These are phyloP conservation scores for Pleomassaria siparia DNA, from an alignment of 2,329 filamentous ascomycete species.

Conservation along the genomic window DNA sequence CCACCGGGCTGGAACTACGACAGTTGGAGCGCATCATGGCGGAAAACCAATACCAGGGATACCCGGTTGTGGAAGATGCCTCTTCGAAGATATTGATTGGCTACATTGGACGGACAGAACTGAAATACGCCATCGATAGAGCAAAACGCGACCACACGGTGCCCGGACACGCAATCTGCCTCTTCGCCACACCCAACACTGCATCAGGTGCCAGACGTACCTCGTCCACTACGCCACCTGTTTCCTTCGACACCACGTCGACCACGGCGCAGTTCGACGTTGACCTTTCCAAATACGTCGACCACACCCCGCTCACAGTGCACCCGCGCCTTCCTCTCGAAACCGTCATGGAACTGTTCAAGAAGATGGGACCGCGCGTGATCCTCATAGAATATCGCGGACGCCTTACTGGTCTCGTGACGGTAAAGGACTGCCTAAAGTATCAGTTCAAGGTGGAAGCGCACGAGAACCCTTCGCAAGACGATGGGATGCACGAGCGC, in stretches of 20 bases:
- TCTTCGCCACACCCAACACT: conserved; percentile 58
- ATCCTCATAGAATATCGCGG: conserved; percentile 92
- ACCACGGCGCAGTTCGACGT: conserved; percentile 61
- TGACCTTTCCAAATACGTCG: conserved; percentile 85
- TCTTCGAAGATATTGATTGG: conserved; percentile 74
- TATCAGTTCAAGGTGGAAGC: conserved; percentile 97
- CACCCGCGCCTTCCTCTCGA: conserved; percentile 90
- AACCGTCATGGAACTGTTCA: conserved; percentile 98
- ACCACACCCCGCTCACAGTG: conserved; percentile 84
- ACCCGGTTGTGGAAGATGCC: conserved; percentile 81
- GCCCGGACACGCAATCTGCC: conserved; percentile 69
- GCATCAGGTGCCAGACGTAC: conserved; percentile 26
- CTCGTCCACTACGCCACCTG: conserved; percentile 34
- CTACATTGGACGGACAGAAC: conserved; percentile 89
- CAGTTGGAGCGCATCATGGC: conserved; percentile 74
- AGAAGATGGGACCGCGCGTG: conserved; percentile 92
- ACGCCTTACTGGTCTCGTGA: conserved; percentile 79
- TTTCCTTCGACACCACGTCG: conserved; percentile 62
- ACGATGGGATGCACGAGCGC: conserved; percentile 21
- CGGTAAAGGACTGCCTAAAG: conserved; percentile 94
- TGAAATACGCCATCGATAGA: conserved; percentile 86
- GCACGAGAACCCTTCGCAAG: conserved; percentile 63
- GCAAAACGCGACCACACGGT: conserved; percentile 69
- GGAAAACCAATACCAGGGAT: conserved; percentile 85
- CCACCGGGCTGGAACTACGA: conserved; percentile 72